Percentiles rank a stretch among this genome's conserved stretches.
Conservation (phyloP, 2,329 filamentous ascomycete genomes). For the Drechslerella dactyloides region DNA sequence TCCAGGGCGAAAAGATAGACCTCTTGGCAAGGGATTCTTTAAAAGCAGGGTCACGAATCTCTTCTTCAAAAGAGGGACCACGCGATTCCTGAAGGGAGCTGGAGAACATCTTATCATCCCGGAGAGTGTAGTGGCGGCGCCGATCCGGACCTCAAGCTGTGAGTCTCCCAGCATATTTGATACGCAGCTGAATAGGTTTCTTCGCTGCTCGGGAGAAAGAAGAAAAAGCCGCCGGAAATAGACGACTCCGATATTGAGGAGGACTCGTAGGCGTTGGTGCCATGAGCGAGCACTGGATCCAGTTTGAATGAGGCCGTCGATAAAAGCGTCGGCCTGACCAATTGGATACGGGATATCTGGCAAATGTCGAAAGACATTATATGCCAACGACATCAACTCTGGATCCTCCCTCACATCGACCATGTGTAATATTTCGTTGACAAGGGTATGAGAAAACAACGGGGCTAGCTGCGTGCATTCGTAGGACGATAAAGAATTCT, state of each 20-base stretch:
- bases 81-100: constrained; percentile 74
- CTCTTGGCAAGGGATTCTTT: constrained; percentile 86
- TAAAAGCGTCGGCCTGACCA: constrained; percentile 83
- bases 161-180: constrained; percentile 90
- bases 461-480: constrained; percentile 89
- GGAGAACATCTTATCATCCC: constrained; percentile 99
- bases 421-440: constrained; percentile 95
- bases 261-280: constrained; percentile 91
- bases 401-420: constrained; percentile 99
- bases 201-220: constrained; percentile 74
- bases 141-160: constrained; percentile 91
- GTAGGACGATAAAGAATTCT: constrained; percentile 85
- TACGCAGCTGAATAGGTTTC: constrained; percentile 86
- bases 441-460: constrained; percentile 89
- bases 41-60: constrained; percentile 80
- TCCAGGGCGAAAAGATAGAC: constrained; percentile 42
- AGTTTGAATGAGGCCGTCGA: constrained; percentile 83
- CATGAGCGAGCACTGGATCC: constrained; percentile 83
- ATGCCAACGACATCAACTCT: constrained; percentile 90
- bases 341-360: constrained; percentile 91
- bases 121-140: constrained; percentile 88
- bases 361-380: constrained; percentile 94
- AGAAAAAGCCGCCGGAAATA: constrained; percentile 97
- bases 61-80: constrained; percentile 75
- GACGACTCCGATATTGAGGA: constrained; percentile 98